These are phyloP conservation scores for Nemania sp. DNA, from an alignment of 2,329 filamentous ascomycete genomes.

Conservation along the genomic window DNA sequence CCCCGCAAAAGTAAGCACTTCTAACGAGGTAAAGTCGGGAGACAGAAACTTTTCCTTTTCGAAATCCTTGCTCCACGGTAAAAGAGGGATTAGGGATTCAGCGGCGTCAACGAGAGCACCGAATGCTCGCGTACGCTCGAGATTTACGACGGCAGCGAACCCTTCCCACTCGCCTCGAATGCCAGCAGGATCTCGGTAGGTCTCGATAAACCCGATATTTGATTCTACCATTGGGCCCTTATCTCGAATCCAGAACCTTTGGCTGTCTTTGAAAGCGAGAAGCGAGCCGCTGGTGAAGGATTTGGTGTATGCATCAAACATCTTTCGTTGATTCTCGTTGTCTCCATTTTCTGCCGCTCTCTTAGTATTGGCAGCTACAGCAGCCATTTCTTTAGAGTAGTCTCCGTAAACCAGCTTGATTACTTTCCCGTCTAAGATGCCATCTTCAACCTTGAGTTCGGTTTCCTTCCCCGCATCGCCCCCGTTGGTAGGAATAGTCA, in stretches of 20 bases:
- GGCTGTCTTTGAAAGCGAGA: conserved; percentile 77
- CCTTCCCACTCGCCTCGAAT: conserved; percentile 85
- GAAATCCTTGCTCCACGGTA: conserved; percentile 87
- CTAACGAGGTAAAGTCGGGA: conserved; percentile 93
- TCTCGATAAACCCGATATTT: conserved; percentile 85
- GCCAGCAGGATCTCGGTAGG: conserved; percentile 81
- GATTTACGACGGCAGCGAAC: conserved; percentile 82
- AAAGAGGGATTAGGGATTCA: conserved; percentile 79
- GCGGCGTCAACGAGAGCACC: conserved; percentile 82
- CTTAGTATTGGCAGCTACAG: conserved; percentile 68
- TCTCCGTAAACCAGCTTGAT: conserved; percentile 77
- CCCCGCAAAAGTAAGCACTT: conserved; percentile 81
- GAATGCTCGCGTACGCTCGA: conserved; percentile 88
- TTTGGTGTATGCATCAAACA: conserved; percentile 65
- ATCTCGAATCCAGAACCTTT: conserved; percentile 81
- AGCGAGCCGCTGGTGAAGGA: conserved; percentile 77
- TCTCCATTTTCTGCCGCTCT: conserved; percentile 70
- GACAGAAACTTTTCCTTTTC: conserved; percentile 96
- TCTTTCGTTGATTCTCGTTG: conserved; percentile 72
- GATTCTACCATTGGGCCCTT: conserved; percentile 80
- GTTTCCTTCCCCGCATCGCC: conserved; percentile 71
- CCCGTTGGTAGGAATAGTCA: conserved; percentile 62
- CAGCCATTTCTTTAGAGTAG: conserved; percentile 71
- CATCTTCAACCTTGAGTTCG: conserved; percentile 63
- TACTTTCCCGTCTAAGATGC: conserved; percentile 66